Evolutionary conservation across 2,329 filamentous ascomycete species (phyloP).

Genomic region (Fusarium secorum): DNA sequence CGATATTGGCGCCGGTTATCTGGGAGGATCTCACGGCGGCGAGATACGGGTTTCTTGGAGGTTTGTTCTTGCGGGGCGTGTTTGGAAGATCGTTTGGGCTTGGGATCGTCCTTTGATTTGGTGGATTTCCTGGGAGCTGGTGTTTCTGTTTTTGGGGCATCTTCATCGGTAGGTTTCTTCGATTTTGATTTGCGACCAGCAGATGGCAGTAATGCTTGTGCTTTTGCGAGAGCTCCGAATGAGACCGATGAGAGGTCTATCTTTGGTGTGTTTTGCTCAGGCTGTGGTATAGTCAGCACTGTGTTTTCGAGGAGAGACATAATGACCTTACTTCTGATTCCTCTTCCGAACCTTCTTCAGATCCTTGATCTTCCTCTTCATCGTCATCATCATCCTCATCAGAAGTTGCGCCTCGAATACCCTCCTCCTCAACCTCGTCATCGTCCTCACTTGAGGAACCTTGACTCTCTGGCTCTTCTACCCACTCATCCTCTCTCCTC

Average conservation of each 20-base stretch:
- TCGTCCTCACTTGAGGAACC: slow-evolving; percentile 40
- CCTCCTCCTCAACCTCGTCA: slow-evolving; percentile 45
- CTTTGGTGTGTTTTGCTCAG: slow-evolving; percentile 44
- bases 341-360: slow-evolving; percentile 38
- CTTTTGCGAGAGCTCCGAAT: slow-evolving; percentile 89
- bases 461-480: slow-evolving; percentile 49
- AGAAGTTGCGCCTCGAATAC: slow-evolving; percentile 30
- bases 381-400: slow-evolving; percentile 42
- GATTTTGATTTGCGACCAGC: slow-evolving; percentile 40
- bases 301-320: neutral
- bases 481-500: slow-evolving; percentile 54
- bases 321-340: slow-evolving; percentile 39
- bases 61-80: slow-evolving; percentile 87
- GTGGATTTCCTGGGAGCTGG: slow-evolving; percentile 46
- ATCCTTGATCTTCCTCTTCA: slow-evolving; percentile 29
- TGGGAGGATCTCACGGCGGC: slow-evolving; percentile 76
- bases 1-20: slow-evolving; percentile 67
- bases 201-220: slow-evolving; percentile 71
- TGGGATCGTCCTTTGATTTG: slow-evolving; percentile 43
- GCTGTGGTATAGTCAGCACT: slow-evolving; percentile 28
- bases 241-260: slow-evolving; percentile 70
- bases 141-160: slow-evolving; percentile 41
- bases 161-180: slow-evolving; percentile 36
- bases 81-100: slow-evolving; percentile 69
- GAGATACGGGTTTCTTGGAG: slow-evolving; percentile 83